A percentile compares a stretch with the other conserved stretches of the same genome.
phyloP scores from a whole-genome alignment of 2,329 filamentous ascomycete genomes.

The Cladophialophora exuberans region DNA sequence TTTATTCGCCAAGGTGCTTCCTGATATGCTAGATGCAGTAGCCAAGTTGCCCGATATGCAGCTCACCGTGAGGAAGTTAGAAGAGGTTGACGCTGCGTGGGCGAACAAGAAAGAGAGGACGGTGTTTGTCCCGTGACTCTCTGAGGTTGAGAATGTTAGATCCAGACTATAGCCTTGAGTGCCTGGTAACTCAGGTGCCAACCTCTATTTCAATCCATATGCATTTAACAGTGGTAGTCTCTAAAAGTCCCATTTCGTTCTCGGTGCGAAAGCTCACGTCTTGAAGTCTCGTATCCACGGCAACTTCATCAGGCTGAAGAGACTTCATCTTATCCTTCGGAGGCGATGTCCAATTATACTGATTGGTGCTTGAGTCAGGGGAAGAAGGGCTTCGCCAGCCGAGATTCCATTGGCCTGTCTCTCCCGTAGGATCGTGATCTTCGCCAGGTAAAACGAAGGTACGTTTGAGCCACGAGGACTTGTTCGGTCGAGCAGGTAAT shows the following conservation, averaged over 20 bases:
- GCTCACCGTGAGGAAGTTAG: conserved; percentile 26
- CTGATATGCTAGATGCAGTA: conserved; percentile 25
- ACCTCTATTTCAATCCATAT: conserved; percentile 40
- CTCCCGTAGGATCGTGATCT: conserved; percentile 30
- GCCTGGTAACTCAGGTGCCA: conserved; percentile 22
- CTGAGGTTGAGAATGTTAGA: neutral
- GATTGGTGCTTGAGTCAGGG: neutral
- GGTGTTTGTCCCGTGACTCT: conserved; percentile 31
- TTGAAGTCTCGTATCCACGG: conserved; percentile 40
- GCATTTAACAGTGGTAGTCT: conserved; percentile 43
- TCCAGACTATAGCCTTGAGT: neutral
- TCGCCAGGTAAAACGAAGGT: conserved; percentile 19
- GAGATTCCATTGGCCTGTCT: conserved; percentile 36
- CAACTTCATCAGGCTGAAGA: conserved; percentile 34
- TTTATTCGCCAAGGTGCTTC: conserved; percentile 37
- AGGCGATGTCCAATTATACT: neutral
- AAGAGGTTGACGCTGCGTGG: conserved; percentile 35
- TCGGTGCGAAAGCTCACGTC: conserved; percentile 48
- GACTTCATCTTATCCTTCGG: conserved; percentile 2
- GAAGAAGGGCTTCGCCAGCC: conserved; percentile 36
- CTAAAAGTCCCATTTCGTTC: conserved; percentile 49
- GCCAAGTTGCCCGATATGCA: conserved; percentile 25
- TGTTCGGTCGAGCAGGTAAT: conserved; percentile 17
- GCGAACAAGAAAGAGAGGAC: conserved; percentile 36
- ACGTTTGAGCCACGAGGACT: conserved; percentile 27